These are phyloP conservation scores for Microdochium nivale DNA, from an alignment of 2,329 filamentous ascomycete species.

Conservation along the genomic window DNA sequence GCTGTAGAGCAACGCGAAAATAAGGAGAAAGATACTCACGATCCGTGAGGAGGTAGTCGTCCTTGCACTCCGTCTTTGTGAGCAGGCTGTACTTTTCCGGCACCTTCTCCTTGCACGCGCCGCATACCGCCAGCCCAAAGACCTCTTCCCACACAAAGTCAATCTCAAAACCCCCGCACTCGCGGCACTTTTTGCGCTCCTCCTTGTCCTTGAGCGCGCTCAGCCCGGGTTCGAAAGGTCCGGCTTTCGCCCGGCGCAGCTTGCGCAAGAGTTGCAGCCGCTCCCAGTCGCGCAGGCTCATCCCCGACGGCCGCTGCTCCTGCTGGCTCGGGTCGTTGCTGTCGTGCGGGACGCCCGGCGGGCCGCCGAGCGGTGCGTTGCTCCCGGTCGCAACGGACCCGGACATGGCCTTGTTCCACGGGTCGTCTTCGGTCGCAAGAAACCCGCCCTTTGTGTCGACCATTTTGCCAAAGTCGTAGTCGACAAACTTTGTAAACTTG, in stretches of 20 bases:
- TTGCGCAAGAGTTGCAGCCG: slow-evolving; percentile 65
- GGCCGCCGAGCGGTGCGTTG: slow-evolving; percentile 21
- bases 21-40: slow-evolving; percentile 40
- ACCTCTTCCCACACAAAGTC: slow-evolving; percentile 93
- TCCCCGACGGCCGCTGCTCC: slow-evolving; percentile 69
- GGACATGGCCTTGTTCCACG: slow-evolving; percentile 71
- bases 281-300: slow-evolving; percentile 92
- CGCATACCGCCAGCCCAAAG: slow-evolving; percentile 68
- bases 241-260: slow-evolving; percentile 64
- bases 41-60: slow-evolving; percentile 93
- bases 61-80: slow-evolving; percentile 92
- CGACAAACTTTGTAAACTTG: slow-evolving; percentile 90
- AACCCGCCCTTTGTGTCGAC: slow-evolving; percentile 97
- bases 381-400: slow-evolving; percentile 24
- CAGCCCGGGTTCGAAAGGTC: slow-evolving; percentile 84
- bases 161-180: slow-evolving; percentile 79
- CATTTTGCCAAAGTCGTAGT: slow-evolving; percentile 98
- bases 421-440: slow-evolving; percentile 83
- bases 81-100: slow-evolving; percentile 92
- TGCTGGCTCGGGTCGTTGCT: slow-evolving; percentile 17
- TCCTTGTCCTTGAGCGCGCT: slow-evolving; percentile 59
- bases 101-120: slow-evolving; percentile 75
- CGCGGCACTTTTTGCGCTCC: slow-evolving; percentile 66
- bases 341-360: slow-evolving; percentile 12
- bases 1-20: no score